A percentile compares a stretch with the other conserved stretches of the same genome.
phyloP scores from a whole-genome alignment of 1,284 basidiomycete genomes.

The Veloporphyrellus conicus region DNA sequence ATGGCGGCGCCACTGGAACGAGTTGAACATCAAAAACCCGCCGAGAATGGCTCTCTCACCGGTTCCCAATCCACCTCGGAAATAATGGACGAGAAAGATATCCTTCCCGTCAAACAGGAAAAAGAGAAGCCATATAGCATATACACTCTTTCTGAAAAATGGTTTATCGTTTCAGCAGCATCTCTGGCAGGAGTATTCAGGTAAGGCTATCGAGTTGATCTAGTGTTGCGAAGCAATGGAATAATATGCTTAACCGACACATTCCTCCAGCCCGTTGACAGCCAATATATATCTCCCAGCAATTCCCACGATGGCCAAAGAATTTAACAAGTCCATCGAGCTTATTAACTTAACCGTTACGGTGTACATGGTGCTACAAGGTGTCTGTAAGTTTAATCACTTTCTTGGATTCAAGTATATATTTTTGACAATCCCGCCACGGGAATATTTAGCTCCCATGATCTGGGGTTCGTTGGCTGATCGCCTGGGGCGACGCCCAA shows the following conservation, averaged over 20 bases:
- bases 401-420: background rate
- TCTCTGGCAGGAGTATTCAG: slow-evolving; percentile 61
- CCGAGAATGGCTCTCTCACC: no score
- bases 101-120: background rate
- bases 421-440: no score
- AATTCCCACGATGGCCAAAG: slow-evolving; percentile 60
- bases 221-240: background rate
- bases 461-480: slow-evolving; percentile 61
- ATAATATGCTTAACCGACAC: background rate
- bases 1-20: no score
- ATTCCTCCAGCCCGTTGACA: slow-evolving; percentile 54
- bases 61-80: no score
- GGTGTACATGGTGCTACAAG: slow-evolving; percentile 76
- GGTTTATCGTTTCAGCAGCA: slow-evolving; percentile 58
- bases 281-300: slow-evolving; percentile 77
- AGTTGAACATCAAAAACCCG: no score
- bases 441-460: slow-evolving; percentile 53
- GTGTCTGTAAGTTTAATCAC: slow-evolving; percentile 46
- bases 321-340: slow-evolving; percentile 61
- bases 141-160: slow-evolving; percentile 58
- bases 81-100: no score
- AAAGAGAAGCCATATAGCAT: slow-evolving; percentile 45
- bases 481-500: slow-evolving; percentile 50
- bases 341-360: slow-evolving; percentile 76
- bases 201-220: slow-evolving; percentile 28